Evolutionary conservation across 129 eudicot genomes (phyloP).

Genomic region (Escallonia herrerae): DNA sequence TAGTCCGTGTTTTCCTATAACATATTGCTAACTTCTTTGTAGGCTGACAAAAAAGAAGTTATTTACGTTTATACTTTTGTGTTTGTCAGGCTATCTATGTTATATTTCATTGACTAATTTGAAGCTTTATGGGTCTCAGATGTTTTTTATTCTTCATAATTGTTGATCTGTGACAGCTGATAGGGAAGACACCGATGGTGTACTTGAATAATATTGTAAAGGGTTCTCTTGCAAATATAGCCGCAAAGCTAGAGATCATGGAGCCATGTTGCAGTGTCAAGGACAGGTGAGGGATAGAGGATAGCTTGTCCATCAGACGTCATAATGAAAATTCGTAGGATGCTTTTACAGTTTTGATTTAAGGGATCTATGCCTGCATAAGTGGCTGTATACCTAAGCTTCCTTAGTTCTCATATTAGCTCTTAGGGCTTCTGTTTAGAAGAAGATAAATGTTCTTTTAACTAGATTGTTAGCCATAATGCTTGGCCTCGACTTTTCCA

Average conservation of each 20-base stretch:
- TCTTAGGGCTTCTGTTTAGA: too few species aligned
- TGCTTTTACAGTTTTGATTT: not conserved
- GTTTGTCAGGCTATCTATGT: too few species aligned
- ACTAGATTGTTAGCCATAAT: too few species aligned
- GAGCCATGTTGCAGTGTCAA: slow-evolving; percentile 98
- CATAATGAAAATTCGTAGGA: not conserved
- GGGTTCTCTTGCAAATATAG: slow-evolving; percentile 83
- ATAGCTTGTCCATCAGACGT: not conserved
- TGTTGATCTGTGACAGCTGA: slow-evolving; percentile 47
- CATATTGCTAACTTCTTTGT: not conserved
- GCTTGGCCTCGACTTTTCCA: too few species aligned
- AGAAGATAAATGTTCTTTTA: too few species aligned
- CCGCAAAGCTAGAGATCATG: slow-evolving; percentile 98
- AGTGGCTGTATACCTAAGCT: too few species aligned
- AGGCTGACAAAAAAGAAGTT: not conserved
- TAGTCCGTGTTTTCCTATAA: not conserved
- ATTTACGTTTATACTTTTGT: too few species aligned
- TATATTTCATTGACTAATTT: too few species aligned
- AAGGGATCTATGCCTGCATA: not conserved
- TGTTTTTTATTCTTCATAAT: too few species aligned
- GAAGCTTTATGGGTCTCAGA: too few species aligned
- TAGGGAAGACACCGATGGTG: slow-evolving; percentile 96
- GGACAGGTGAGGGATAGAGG: slow-evolving; percentile 56
- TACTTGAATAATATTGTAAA: slow-evolving; percentile 69
- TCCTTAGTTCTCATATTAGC: too few species aligned